Base-by-base conservation (phyloP, 768 basidiomycete species). In the Pisolithus orientalis region DNA sequence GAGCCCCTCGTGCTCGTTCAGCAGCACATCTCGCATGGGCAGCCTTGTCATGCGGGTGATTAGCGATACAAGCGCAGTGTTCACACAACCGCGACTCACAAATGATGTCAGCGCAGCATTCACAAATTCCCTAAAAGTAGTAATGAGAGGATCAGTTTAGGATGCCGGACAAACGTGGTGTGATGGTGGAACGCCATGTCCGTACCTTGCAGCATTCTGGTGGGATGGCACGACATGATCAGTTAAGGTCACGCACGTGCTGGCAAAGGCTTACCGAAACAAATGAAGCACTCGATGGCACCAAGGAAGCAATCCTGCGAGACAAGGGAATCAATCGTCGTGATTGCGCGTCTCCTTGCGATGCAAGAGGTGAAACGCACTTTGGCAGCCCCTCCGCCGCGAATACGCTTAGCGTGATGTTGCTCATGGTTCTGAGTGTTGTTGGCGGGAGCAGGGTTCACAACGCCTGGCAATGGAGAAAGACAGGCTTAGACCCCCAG, bases 1-100 rank as follows among this genome's bases (percentile, higher is more conserved):
- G 21, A 21, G 21, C 21, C 21, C 21, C 21, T 34, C 34, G 13
- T n/a, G 11, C 4, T 6, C 39, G 51, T 44, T 72, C 72, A 84
- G 65, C 84, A 87, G 65, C 80, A 82, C 79, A 87, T 80, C 71
- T 88, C 86, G 73, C 86, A 88, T 8, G 86, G 86, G 75, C 85
- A 88, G 68, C 85, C 85, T 87, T 56, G 6, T 49, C 8, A 43
- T 24, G 28, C 3, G 14, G 7, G 7, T 57, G 42, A 64, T 55
- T 17, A 51, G 47, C 32, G n/a, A 31, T 1, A 4, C 11, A 40
- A 25, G 29, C 17, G 5, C 25, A 17, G 48, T 6, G 44, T 11
- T 16, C 7, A 24, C 14, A 17, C 16, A 13, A 8, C 14, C 21
- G 24, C 11, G 28, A 61, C 86, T 64, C 62, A 87, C 86, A 89